Evolutionary conservation across 2,329 filamentous ascomycete species (phyloP).

Genomic region (Plenodomus tracheiphilus): DNA sequence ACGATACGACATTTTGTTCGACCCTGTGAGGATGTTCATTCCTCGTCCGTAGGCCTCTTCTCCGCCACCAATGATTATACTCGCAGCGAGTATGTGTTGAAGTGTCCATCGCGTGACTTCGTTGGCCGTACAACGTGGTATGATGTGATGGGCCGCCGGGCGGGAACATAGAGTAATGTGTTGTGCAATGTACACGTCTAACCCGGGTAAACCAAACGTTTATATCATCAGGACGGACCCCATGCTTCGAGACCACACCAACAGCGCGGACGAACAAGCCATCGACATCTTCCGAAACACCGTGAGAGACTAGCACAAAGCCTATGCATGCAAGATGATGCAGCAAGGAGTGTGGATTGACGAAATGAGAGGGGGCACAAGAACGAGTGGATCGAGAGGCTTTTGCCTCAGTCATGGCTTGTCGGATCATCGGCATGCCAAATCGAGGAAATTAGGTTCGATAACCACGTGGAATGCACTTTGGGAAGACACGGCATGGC

Average conservation of each 20-base stretch:
- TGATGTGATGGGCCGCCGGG: constrained; percentile 10
- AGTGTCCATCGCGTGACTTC: constrained; percentile 6
- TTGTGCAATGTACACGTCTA: constrained; percentile 9
- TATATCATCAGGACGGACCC: constrained; percentile 13
- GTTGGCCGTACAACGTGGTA: constrained; percentile 21
- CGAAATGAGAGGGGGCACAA: constrained; percentile 29
- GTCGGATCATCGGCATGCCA: constrained; percentile 18
- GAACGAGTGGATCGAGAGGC: constrained; percentile 25
- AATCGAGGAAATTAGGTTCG: constrained; percentile 14
- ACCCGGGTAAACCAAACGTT: constrained; percentile 15
- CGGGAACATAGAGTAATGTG: constrained; percentile 8
- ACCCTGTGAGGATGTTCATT: constrained; percentile 1
- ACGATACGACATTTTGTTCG: neutral
- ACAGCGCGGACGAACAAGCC: constrained; percentile 9
- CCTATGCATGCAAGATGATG: constrained; percentile 9
- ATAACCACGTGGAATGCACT: constrained; percentile 35
- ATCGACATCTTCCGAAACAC: neutral
- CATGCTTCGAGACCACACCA: neutral
- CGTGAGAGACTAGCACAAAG: constrained; percentile 13
- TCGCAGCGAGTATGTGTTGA: constrained; percentile 4
- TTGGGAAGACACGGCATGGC: constrained; percentile 25
- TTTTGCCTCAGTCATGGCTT: constrained; percentile 16
- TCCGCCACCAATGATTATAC: constrained; percentile 17
- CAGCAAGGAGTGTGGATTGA: constrained; percentile 23
- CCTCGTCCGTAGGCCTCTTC: constrained; percentile 3